Percentiles rank a stretch among this genome's conserved stretches.
Evolutionary conservation across 805 yeast genomes (phyloP).

Genomic region (Starmerella potacharoeniae): DNA sequence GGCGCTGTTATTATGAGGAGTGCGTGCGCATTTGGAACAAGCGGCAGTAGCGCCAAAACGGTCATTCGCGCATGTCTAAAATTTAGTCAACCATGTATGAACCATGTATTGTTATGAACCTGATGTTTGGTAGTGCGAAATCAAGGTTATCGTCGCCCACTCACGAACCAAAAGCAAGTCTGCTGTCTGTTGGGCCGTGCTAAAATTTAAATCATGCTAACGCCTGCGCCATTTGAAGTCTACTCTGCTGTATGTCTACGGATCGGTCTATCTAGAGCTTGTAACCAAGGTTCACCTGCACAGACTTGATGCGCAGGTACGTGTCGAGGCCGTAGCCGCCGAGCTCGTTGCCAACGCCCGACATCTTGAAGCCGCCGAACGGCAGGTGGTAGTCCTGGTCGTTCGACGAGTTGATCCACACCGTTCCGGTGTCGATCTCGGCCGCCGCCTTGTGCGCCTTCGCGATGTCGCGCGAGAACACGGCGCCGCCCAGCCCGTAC

Average conservation of each 20-base stretch:
- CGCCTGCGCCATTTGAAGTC: too few species aligned
- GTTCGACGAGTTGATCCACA: constrained; percentile 86
- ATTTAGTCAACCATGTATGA: too few species aligned
- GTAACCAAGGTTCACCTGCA: constrained; percentile 32
- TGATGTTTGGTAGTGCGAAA: too few species aligned
- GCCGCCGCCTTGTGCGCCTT: constrained; percentile 66
- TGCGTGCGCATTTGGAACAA: too few species aligned
- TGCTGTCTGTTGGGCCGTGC: too few species aligned
- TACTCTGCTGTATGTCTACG: background rate
- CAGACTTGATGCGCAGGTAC: constrained; percentile 80
- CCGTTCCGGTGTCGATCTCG: constrained; percentile 73
- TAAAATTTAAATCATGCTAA: too few species aligned
- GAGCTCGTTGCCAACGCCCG: constrained; percentile 90
- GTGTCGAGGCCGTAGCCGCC: constrained; percentile 78
- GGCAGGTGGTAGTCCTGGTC: constrained; percentile 82
- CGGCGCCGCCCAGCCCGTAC: constrained; percentile 71
- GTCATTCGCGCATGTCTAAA: too few species aligned
- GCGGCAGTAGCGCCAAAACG: too few species aligned
- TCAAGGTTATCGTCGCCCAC: too few species aligned
- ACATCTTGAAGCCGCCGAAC: constrained; percentile 84
- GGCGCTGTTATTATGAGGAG: too few species aligned
- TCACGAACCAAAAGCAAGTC: too few species aligned
- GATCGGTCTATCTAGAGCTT: constrained; percentile 14
- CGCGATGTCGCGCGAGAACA: constrained; percentile 65
- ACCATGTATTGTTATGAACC: too few species aligned